These are phyloP conservation scores for Fagus crenata DNA, from an alignment of 306 rosid genomes.

Conservation along the genomic window DNA sequence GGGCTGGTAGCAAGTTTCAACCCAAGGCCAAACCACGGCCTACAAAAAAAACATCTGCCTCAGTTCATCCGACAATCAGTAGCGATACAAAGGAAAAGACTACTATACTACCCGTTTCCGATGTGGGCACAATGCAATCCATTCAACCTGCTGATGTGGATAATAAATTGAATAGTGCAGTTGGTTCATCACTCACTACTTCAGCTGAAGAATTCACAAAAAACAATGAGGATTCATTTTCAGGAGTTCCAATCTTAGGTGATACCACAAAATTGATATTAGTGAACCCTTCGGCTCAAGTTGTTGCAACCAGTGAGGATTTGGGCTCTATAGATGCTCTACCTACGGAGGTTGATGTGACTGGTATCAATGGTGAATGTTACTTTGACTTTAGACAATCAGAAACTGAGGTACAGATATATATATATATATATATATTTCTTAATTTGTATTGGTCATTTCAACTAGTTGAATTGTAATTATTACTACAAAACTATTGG, in stretches of 20 bases:
- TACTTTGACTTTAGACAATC: constrained; percentile 23
- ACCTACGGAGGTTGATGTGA: constrained; percentile 13
- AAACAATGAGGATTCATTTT: constrained; percentile 16
- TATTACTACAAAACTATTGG: constrained; percentile 18
- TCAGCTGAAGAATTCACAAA: constrained; percentile 18
- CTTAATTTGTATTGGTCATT: constrained; percentile 5
- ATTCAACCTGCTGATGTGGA: constrained; percentile 3
- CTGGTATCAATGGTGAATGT: constrained; percentile 25
- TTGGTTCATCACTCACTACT: constrained; percentile 21
- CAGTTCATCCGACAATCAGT: constrained; percentile 24
- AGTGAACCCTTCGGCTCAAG: constrained; percentile 17
- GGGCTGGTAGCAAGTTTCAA: constrained; percentile 48
- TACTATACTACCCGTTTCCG: constrained; percentile 23
- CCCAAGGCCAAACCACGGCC: constrained; percentile 62
- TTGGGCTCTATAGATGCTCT: constrained; percentile 22
- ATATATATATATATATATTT: neutral
- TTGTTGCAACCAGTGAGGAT: constrained; percentile 11
- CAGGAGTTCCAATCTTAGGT: constrained; percentile 21
- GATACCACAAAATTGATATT: constrained; percentile 18
- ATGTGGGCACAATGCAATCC: constrained; percentile 1
- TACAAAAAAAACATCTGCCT: constrained; percentile 35
- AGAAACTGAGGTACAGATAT: constrained; percentile 35
- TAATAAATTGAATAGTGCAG: constrained; percentile 28
- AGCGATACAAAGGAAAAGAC: constrained; percentile 37
- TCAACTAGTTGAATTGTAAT: constrained; percentile 3